Evolutionary conservation across 2,329 filamentous ascomycete genomes (phyloP).

Genomic region (Aschersonia sp.): DNA sequence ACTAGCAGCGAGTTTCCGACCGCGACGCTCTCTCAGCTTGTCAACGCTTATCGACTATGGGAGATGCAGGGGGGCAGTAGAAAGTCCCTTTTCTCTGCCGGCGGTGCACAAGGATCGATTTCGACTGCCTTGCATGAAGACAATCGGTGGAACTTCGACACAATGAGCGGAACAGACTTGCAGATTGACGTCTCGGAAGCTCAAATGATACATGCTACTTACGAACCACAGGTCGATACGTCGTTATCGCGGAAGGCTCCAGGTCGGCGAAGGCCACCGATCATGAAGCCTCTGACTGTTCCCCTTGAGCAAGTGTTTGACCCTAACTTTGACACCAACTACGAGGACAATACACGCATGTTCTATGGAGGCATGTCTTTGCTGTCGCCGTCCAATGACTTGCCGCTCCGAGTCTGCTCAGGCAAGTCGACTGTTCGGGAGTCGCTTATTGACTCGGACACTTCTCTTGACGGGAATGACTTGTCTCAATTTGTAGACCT

Average conservation of each 20-base stretch:
- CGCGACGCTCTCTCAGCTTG: constrained; percentile 45
- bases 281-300: constrained; percentile 28
- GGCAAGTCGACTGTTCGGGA: constrained; percentile 36
- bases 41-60: constrained; percentile 61
- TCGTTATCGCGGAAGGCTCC: constrained; percentile 31
- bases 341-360: constrained; percentile 47
- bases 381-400: constrained; percentile 29
- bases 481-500: constrained; percentile 45
- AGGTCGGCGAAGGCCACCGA: constrained; percentile 41
- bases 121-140: constrained; percentile 15
- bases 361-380: constrained; percentile 38
- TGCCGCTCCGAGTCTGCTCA: constrained; percentile 43
- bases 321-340: constrained; percentile 48
- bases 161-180: constrained; percentile 47
- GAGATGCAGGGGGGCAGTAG: constrained; percentile 59
- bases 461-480: constrained; percentile 39
- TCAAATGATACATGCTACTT: constrained; percentile 44
- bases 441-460: constrained; percentile 50
- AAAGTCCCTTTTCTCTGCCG: constrained; percentile 46
- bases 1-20: constrained; percentile 50
- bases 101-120: constrained; percentile 36
- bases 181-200: constrained; percentile 36
- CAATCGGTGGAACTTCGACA: constrained; percentile 55
- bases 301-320: constrained; percentile 53
- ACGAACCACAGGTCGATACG: constrained; percentile 43